Percentiles rank a stretch among this genome's conserved stretches.
Evolutionary conservation across 2,329 filamentous ascomycete genomes (phyloP).

Genomic region (Nannizziopsis arthrosporioides): DNA sequence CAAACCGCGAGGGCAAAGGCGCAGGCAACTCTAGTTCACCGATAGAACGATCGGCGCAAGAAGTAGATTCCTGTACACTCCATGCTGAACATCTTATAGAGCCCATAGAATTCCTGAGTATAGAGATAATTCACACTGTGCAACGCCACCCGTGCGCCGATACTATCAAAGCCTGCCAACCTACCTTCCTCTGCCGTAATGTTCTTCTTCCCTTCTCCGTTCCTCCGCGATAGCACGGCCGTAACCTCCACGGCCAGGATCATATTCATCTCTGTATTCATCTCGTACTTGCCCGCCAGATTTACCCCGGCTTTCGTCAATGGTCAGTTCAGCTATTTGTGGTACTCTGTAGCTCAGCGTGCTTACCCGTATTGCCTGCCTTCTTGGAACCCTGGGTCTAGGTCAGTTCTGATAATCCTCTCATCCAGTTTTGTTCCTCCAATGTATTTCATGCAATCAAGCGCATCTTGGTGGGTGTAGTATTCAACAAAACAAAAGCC

Average conservation of each 20-base stretch:
- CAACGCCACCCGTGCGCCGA: slow-evolving; percentile 12
- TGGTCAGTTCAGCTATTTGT: background rate
- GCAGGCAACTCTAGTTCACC: slow-evolving; percentile 5
- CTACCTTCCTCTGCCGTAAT: slow-evolving; percentile 48
- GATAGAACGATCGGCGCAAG: slow-evolving; percentile 4
- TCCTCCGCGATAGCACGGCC: slow-evolving; percentile 66
- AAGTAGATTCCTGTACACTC: background rate
- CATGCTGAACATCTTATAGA: slow-evolving; percentile 9
- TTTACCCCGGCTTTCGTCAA: slow-evolving; percentile 56
- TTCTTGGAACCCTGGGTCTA: slow-evolving; percentile 92
- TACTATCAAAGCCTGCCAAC: background rate
- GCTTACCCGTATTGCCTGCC: slow-evolving; percentile 78
- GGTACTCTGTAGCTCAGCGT: background rate
- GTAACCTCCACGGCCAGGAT: slow-evolving; percentile 83
- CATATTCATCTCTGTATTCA: slow-evolving; percentile 94
- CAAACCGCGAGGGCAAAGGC: slow-evolving; percentile 2
- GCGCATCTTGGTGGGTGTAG: slow-evolving; percentile 90
- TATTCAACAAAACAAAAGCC: slow-evolving; percentile 99
- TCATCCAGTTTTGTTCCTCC: slow-evolving; percentile 97
- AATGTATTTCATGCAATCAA: slow-evolving; percentile 98
- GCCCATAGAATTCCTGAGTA: slow-evolving; percentile 2
- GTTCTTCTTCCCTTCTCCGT: slow-evolving; percentile 45
- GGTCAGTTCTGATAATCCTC: slow-evolving; percentile 85
- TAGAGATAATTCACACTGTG: background rate
- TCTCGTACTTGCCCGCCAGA: slow-evolving; percentile 94